Percentiles rank a stretch among this genome's conserved stretches.
Conservation (phyloP, 257 asterid species). For the Plantago elongata region DNA sequence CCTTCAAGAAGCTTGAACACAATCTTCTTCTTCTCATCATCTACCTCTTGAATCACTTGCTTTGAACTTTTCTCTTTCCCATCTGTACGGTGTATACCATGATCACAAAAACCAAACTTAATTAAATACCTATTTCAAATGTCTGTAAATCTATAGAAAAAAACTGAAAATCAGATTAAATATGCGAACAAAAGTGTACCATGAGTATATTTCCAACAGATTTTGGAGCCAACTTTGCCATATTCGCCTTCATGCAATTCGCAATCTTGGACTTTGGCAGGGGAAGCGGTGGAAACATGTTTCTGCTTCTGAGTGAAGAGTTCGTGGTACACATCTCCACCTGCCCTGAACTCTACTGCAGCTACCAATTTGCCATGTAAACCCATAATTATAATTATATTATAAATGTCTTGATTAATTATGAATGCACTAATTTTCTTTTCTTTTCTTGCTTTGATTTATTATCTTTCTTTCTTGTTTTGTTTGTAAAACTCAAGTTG, state of each 20-base stretch:
- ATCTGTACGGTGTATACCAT: too few relatives aligned
- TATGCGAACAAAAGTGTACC: too few relatives aligned
- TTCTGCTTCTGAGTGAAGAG: constrained; percentile 28
- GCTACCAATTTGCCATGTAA: constrained; percentile 25
- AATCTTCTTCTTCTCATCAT: constrained; percentile 20
- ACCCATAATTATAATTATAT: too few relatives aligned
- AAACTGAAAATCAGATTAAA: too few relatives aligned
- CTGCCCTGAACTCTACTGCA: constrained; percentile 29
- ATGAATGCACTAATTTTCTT: too few relatives aligned
- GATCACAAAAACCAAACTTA: too few relatives aligned
- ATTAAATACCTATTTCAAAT: too few relatives aligned
- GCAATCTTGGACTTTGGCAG: constrained; percentile 24
- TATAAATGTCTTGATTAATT: background rate
- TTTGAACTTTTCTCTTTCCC: constrained; percentile 18
- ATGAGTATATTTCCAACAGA: constrained; percentile 29
- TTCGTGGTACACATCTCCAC: constrained; percentile 32
- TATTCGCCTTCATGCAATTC: constrained; percentile 28
- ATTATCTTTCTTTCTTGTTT: too few relatives aligned
- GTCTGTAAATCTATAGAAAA: too few relatives aligned
- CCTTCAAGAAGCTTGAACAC: constrained; percentile 14
- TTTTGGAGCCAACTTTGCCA: constrained; percentile 24
- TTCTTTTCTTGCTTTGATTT: too few relatives aligned
- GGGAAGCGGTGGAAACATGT: constrained; percentile 14
- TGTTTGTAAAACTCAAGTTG: too few relatives aligned
- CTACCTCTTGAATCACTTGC: constrained; percentile 15